Evolutionary conservation across 2,329 filamentous ascomycete genomes (phyloP).

Genomic region (Chaetomiaceae sp.): DNA sequence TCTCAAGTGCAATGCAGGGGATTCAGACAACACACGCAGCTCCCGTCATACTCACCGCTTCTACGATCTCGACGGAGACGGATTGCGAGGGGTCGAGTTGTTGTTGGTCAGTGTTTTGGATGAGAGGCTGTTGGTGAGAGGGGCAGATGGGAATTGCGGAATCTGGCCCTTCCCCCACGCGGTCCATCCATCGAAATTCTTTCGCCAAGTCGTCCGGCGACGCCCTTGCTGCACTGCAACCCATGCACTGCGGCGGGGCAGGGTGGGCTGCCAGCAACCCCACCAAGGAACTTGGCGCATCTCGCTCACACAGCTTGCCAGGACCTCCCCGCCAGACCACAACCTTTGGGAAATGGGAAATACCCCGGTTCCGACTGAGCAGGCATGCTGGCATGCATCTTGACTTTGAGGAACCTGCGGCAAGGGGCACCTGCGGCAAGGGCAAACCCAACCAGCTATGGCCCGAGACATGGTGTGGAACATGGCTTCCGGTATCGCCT

Average conservation of each 20-base stretch:
- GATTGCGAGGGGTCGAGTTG: background rate
- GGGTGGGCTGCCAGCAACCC: background rate
- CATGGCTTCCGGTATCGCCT: background rate
- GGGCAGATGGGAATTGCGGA: constrained; percentile 10
- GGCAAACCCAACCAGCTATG: background rate
- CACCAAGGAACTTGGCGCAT: background rate
- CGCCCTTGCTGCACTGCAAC: constrained; percentile 13
- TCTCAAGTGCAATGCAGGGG: background rate
- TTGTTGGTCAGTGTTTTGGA: constrained; percentile 3
- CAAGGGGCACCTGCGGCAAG: background rate
- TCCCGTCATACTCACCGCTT: constrained; percentile 15
- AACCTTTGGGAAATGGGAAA: too few relatives aligned
- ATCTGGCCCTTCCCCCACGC: constrained; percentile 18
- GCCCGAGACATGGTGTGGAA: constrained; percentile 1
- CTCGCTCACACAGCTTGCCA: background rate
- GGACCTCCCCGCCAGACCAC: background rate
- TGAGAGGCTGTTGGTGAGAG: background rate
- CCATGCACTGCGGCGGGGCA: constrained; percentile 5
- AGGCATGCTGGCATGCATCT: background rate
- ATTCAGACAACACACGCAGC: background rate
- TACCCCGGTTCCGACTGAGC: background rate
- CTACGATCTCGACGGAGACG: background rate
- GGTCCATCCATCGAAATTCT: constrained; percentile 5
- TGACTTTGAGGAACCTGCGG: too few relatives aligned
- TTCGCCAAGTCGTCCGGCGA: constrained; percentile 4